Evolutionary conservation across 139 green algal genomes (phyloP).

Genomic region (Tetraselmis chui): DNA sequence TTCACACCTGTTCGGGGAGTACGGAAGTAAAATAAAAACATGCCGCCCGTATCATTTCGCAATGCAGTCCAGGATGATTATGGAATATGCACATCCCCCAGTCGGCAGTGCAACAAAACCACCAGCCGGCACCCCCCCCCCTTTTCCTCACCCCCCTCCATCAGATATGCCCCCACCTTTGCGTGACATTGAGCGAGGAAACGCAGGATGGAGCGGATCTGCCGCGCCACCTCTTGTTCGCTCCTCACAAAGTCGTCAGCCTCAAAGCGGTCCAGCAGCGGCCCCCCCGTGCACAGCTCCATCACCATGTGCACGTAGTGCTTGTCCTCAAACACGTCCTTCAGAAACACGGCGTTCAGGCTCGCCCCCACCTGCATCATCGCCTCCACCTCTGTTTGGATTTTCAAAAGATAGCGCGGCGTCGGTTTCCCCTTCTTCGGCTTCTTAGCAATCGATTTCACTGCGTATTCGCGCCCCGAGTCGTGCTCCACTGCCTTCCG

Average conservation of each 20-base stretch:
- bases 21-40: too few relatives aligned
- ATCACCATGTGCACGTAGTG: constrained; percentile 75
- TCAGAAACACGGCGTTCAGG: constrained; percentile 73
- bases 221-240: constrained; percentile 43
- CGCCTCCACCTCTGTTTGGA: constrained; percentile 85
- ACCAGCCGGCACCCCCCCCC: too few relatives aligned
- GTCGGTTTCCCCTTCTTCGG: constrained; percentile 67
- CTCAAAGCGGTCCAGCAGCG: constrained; percentile 60
- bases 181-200: constrained; percentile 87
- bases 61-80: too few relatives aligned
- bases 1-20: too few relatives aligned
- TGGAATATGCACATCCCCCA: too few relatives aligned
- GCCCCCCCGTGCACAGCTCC: constrained; percentile 80
- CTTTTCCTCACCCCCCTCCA: too few relatives aligned
- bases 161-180: too few relatives aligned
- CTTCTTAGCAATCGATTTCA: constrained; percentile 82
- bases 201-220: constrained; percentile 44
- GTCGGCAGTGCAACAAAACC: too few relatives aligned
- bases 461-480: constrained; percentile 49
- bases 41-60: too few relatives aligned
- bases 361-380: constrained; percentile 83
- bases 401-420: constrained; percentile 85
- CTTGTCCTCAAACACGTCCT: constrained; percentile 75
- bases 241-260: constrained; percentile 34
- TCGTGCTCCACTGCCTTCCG: constrained; percentile 55